phyloP scores from a whole-genome alignment of 2,329 filamentous ascomycete genomes.

The Rugonectria rugulosa region DNA sequence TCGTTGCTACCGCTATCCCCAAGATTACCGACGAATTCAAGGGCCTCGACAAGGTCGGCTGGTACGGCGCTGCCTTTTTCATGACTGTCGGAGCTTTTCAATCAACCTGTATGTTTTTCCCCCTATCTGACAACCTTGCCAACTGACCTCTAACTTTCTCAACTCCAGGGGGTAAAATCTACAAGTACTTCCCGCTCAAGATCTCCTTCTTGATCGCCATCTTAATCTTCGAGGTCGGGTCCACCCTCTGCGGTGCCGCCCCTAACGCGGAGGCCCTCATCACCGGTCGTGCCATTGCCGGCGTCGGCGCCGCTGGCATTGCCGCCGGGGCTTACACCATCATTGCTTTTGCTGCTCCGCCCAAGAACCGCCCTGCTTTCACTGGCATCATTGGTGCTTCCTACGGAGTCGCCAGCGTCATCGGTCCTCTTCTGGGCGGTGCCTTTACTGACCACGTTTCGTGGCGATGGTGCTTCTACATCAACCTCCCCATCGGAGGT shows the following conservation, averaged over 20 bases:
- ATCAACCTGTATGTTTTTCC: conserved; percentile 47
- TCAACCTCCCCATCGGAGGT: conserved; percentile 48
- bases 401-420: conserved; percentile 47
- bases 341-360: conserved; percentile 52
- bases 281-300: conserved; percentile 59
- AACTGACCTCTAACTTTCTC: conserved; percentile 35
- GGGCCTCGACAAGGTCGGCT: conserved; percentile 60
- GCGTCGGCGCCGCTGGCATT: conserved; percentile 57
- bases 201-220: conserved; percentile 57
- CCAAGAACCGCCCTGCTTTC: conserved; percentile 45
- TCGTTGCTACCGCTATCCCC: conserved; percentile 64
- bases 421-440: conserved; percentile 48
- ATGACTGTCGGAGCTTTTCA: conserved; percentile 56
- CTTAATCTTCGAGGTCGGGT: conserved; percentile 62
- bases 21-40: conserved; percentile 63
- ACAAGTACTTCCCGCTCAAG: conserved; percentile 61
- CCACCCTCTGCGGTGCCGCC: conserved; percentile 57
- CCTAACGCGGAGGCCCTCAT: conserved; percentile 58
- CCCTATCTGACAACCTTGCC: background rate
- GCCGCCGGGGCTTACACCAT: conserved; percentile 58
- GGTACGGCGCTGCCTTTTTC: conserved; percentile 67
- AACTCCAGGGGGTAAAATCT: conserved; percentile 53
- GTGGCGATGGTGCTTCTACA: conserved; percentile 53
- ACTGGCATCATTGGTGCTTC: conserved; percentile 49
- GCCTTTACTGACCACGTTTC: conserved; percentile 47